Evolutionary conservation across 2,329 filamentous ascomycete genomes (phyloP).

Genomic region (Hyphodiscus sp.): DNA sequence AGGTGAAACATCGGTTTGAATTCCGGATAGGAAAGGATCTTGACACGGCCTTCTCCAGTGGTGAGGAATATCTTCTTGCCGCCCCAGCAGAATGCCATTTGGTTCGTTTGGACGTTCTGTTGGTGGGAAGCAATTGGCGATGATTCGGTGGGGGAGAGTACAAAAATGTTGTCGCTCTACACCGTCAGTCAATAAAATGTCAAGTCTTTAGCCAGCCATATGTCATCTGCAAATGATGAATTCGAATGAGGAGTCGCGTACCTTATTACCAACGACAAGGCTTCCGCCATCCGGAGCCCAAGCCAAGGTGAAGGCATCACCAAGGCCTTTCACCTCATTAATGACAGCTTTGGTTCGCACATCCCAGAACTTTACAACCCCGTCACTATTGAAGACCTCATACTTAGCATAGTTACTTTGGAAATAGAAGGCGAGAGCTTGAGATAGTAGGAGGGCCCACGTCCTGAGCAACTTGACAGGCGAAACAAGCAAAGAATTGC

Average conservation of each 20-base stretch:
- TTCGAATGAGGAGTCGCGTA: constrained; percentile 35
- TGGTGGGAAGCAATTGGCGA: constrained; percentile 51
- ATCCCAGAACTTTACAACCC: constrained; percentile 74
- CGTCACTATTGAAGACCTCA: constrained; percentile 43
- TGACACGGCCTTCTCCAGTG: constrained; percentile 63
- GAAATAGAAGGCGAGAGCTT: no score
- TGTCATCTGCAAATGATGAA: neutral
- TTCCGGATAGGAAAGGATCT: constrained; percentile 62
- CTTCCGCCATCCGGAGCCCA: constrained; percentile 68
- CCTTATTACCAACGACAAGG: constrained; percentile 68
- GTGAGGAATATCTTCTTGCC: constrained; percentile 65
- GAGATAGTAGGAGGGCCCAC: no score
- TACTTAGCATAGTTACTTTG: no score
- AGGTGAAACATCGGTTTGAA: constrained; percentile 49
- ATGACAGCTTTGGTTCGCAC: constrained; percentile 65
- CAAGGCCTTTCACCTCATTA: constrained; percentile 61
- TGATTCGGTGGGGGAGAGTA: constrained; percentile 54
- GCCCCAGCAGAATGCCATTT: constrained; percentile 68
- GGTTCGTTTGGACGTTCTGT: constrained; percentile 61
- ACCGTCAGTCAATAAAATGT: constrained; percentile 1
- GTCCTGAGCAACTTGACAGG: no score
- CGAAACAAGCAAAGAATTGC: no score
- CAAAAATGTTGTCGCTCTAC: constrained; percentile 55
- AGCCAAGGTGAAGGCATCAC: constrained; percentile 62
- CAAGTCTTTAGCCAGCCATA: neutral